phyloP scores from a whole-genome alignment of 1,139 yeast genomes.

The Diutina siamensis region DNA sequence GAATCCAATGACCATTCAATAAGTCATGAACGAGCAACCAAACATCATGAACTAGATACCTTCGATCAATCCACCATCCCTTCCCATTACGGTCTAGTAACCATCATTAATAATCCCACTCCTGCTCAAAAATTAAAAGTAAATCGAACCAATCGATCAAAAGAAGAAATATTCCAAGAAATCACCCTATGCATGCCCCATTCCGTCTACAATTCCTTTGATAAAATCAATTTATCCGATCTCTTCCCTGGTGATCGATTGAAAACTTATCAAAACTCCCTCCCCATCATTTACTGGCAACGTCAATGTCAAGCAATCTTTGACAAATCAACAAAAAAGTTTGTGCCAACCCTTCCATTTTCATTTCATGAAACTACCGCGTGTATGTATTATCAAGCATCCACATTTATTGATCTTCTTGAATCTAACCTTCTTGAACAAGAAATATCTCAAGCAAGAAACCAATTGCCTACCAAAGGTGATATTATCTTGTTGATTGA shows the following conservation, averaged over 20 bases:
- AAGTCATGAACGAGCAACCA: background rate
- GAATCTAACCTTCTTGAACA: background rate
- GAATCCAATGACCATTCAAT: too few relatives aligned
- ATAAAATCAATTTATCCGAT: background rate
- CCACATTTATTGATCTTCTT: background rate
- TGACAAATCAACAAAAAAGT: background rate
- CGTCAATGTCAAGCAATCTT: background rate
- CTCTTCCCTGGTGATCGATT: background rate
- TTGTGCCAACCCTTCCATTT: background rate
- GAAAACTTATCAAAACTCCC: background rate
- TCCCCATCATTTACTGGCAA: background rate
- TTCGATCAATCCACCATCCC: background rate
- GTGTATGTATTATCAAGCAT: background rate
- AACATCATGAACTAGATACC: too few relatives aligned
- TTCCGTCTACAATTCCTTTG: background rate
- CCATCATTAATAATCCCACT: background rate
- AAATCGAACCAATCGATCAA: background rate
- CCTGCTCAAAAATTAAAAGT: background rate
- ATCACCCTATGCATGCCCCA: conserved; percentile 1
- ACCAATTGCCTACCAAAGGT: background rate
- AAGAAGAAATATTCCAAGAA: background rate
- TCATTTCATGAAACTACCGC: background rate
- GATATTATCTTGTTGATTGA: background rate
- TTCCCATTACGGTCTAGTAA: background rate
- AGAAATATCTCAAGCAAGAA: background rate